Conservation (phyloP, 768 basidiomycete genomes). For the Porphyrellus cyaneotinctus region DNA sequence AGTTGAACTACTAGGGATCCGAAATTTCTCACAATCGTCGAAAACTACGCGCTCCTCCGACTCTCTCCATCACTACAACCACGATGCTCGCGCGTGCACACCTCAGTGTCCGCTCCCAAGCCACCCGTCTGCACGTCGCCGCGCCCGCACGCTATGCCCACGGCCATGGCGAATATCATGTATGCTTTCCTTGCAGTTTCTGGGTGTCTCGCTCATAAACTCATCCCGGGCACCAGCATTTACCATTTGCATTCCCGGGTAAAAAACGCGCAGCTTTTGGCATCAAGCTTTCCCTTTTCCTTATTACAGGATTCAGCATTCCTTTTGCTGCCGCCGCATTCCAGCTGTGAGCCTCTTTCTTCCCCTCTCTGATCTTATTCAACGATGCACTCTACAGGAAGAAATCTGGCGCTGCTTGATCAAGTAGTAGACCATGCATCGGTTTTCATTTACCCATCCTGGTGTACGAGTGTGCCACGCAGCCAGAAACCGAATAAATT, state of each 20-base stretch:
- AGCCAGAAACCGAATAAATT: neutral
- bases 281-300: slow-evolving; percentile 31
- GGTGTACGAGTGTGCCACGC: slow-evolving; percentile 7
- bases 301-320: slow-evolving; percentile 57
- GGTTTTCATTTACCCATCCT: neutral
- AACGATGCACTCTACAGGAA: slow-evolving; percentile 33
- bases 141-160: slow-evolving; percentile 43
- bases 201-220: slow-evolving; percentile 2
- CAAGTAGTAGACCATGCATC: slow-evolving; percentile 3
- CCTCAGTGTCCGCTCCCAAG: slow-evolving; percentile 38
- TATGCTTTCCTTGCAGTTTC: slow-evolving; percentile 24
- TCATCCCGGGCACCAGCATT: slow-evolving; percentile 37
- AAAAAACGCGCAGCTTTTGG: slow-evolving; percentile 47
- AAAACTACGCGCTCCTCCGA: slow-evolving; percentile 3
- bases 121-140: slow-evolving; percentile 24
- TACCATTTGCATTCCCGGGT: slow-evolving; percentile 53
- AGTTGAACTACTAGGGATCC: too few species aligned
- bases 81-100: slow-evolving; percentile 46
- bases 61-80: slow-evolving; percentile 15
- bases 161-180: slow-evolving; percentile 51
- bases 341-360: slow-evolving; percentile 53
- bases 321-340: slow-evolving; percentile 59
- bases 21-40: slow-evolving; percentile 18
- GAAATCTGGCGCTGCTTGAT: slow-evolving; percentile 32
- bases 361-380: neutral